Base-by-base conservation (phyloP, 1,284 basidiomycete species). In the Phellopilus nigrolimitatus region DNA sequence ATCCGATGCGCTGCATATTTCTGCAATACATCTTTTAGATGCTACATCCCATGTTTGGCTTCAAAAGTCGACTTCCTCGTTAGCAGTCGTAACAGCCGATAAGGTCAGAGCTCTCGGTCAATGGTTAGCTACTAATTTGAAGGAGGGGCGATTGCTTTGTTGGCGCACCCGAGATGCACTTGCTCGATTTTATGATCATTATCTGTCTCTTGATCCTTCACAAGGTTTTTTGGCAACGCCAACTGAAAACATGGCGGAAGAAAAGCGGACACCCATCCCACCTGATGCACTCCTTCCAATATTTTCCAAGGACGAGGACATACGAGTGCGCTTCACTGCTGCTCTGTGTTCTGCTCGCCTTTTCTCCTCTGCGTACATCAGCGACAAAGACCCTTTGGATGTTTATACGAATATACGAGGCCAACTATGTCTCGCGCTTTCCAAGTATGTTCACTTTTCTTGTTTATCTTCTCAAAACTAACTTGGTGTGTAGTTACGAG, bases 281-380 rank as follows among this genome's bases (percentile, higher is more conserved):
- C n/a, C n/a, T n/a, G 63, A 71, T 31, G 57, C 53, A 21, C 64
- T 87, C 42, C 69, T 91, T 31, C 76, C 75, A 5, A 62, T 61
- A 12, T 62, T 89, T 54, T 73, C 76, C 21, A 61, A 65, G 15
- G 95, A 97, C 64, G 65, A 69, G 39, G 95, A 98, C 64, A 80
- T 88, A n/a, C 80, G 93, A 21, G 84, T 97, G 28, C 84, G 95
- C 4, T 88, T 92, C 59, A 82, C 89, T 19, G 79, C 79, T 1
- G 84, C 88, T 1, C 69, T 77, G 2, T 72, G 82, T 4, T 80
- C 78, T 25, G 80, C 88, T 2, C 70, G 71, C 3, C 65, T 91
- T 17, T 84, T 90, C 59, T 63, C 70, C 3, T 60, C 72, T n/a
- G 66, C 72, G 12, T 56, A 56, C 22, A 47, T 56, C 4, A 63